These are phyloP conservation scores for Paradendryphiella salina DNA, from an alignment of 2,329 filamentous ascomycete genomes.

Conservation along the genomic window DNA sequence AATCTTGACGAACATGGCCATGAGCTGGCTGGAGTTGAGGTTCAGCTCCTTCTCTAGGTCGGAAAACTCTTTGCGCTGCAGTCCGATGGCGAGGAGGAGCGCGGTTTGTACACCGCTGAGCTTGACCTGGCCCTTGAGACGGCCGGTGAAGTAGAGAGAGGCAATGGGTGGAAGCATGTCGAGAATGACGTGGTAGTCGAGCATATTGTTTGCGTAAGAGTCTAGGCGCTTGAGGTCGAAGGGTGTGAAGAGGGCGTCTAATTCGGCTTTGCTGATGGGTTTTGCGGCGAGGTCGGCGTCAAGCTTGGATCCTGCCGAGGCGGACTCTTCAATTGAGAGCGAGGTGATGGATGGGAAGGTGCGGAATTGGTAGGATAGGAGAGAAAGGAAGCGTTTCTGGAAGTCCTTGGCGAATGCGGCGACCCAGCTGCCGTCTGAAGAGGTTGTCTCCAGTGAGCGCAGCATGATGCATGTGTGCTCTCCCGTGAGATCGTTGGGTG, in stretches of 20 bases:
- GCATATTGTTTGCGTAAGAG: slow-evolving; percentile 93
- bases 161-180: slow-evolving; percentile 87
- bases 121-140: slow-evolving; percentile 67
- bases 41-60: slow-evolving; percentile 76
- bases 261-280: slow-evolving; percentile 70
- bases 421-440: slow-evolving; percentile 75
- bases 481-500: slow-evolving; percentile 91
- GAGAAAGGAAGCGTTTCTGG: slow-evolving; percentile 85
- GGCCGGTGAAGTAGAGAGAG: slow-evolving; percentile 80
- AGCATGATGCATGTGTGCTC: slow-evolving; percentile 99
- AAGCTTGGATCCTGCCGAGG: slow-evolving; percentile 70
- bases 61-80: slow-evolving; percentile 88
- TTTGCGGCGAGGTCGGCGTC: slow-evolving; percentile 57
- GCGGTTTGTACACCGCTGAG: slow-evolving; percentile 82
- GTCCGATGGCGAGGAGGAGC: slow-evolving; percentile 81
- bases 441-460: slow-evolving; percentile 65
- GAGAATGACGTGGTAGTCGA: slow-evolving; percentile 96
- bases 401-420: slow-evolving; percentile 91
- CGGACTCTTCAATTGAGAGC: slow-evolving; percentile 85
- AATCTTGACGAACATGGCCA: slow-evolving; percentile 98
- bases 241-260: slow-evolving; percentile 79
- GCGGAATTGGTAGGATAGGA: slow-evolving; percentile 92
- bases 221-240: slow-evolving; percentile 95
- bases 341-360: slow-evolving; percentile 76
- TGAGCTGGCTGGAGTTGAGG: slow-evolving; percentile 73